Evolutionary conservation across 2,329 filamentous ascomycete species (phyloP).

Genomic region (Fusarium hainanense): DNA sequence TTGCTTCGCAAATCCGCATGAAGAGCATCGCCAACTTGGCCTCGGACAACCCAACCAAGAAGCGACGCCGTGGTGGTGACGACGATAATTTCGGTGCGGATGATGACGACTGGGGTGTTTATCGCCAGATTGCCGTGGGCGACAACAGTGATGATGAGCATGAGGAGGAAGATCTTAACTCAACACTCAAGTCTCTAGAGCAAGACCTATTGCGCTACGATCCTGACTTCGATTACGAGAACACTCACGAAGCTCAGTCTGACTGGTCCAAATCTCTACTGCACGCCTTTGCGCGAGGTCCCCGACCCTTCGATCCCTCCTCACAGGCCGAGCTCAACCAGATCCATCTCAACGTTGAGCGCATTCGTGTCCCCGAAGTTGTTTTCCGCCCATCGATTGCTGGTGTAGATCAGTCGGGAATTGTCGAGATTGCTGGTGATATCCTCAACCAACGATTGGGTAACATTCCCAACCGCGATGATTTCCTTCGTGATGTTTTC

Average conservation of each 20-base stretch:
- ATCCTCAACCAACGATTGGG: slow-evolving; percentile 86
- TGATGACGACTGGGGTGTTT: slow-evolving; percentile 98
- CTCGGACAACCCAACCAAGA: slow-evolving; percentile 85
- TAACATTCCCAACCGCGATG: slow-evolving; percentile 66
- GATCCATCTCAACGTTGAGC: slow-evolving; percentile 95
- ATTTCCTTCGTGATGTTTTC: slow-evolving; percentile 87
- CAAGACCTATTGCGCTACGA: slow-evolving; percentile 88
- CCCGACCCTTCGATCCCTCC: slow-evolving; percentile 84
- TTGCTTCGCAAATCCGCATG: slow-evolving; percentile 97
- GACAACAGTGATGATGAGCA: slow-evolving; percentile 87
- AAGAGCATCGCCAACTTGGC: slow-evolving; percentile 97
- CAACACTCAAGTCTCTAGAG: slow-evolving; percentile 80
- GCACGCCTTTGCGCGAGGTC: slow-evolving; percentile 89
- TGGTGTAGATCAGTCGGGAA: slow-evolving; percentile 90
- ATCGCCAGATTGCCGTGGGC: slow-evolving; percentile 89
- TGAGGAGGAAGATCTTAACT: slow-evolving; percentile 87
- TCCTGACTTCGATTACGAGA: slow-evolving; percentile 87
- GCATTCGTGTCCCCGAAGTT: slow-evolving; percentile 92
- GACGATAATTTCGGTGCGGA: slow-evolving; percentile 98
- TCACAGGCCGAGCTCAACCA: slow-evolving; percentile 85
- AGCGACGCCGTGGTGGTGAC: slow-evolving; percentile 86
- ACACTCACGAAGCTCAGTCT: slow-evolving; percentile 89
- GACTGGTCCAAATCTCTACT: slow-evolving; percentile 95
- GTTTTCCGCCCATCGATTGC: slow-evolving; percentile 93
- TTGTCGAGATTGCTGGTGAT: slow-evolving; percentile 91